Evolutionary conservation across 192 early-diverging fungal species (phyloP), one percentile per base, ranked within the genome.

Genomic region (Linnemannia schmuckeri): DNA sequence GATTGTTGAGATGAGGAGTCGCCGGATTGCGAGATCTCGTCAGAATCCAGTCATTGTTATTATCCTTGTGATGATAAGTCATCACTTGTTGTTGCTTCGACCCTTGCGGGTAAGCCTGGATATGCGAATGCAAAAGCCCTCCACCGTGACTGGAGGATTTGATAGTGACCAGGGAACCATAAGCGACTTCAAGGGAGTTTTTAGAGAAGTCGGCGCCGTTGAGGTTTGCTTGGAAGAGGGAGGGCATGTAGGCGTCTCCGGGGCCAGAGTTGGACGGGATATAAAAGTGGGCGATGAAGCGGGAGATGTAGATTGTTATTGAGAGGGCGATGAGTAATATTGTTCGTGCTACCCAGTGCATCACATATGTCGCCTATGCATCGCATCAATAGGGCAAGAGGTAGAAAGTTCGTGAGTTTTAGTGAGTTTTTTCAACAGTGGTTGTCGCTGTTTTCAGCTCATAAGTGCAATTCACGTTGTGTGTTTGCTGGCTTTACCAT

Each of bases 71-170:
- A 46, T 93, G 91, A 85, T 99, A 99, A 35, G 93, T 93, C 0
- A 98, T 98, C 61, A 99, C 91, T 89, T 99, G 98, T 88, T 99
- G 98, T 91, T 99, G 98, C 88, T 93, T 92, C 10, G 96, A 97
- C 22, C 96, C 96, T 4, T 87, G 87, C 0, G 97, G 97, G 78
- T 95, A 99, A 17, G 85, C 82, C 88, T 97, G 94, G 24, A 92
- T 78, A 81, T 99, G 98, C 41, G 98, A 99, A 83, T 99, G 98
- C 40, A 99, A 91, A 54, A 98, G 83, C 15, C 96, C 98, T 22
- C 94, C 96, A 24, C 95, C 96, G 52, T 91, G 93, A 2, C 90
- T 91, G 70, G 90, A 92, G 68, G 94, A 96, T 78, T 96, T 97
- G 27, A 99, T 47, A 2, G 96, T 95, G 22, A 99, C 88, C 55